A percentile compares a stretch with the other conserved stretches of the same genome.
Conservation (phyloP, 2,329 filamentous ascomycete genomes). For the Xylaria sp. region DNA sequence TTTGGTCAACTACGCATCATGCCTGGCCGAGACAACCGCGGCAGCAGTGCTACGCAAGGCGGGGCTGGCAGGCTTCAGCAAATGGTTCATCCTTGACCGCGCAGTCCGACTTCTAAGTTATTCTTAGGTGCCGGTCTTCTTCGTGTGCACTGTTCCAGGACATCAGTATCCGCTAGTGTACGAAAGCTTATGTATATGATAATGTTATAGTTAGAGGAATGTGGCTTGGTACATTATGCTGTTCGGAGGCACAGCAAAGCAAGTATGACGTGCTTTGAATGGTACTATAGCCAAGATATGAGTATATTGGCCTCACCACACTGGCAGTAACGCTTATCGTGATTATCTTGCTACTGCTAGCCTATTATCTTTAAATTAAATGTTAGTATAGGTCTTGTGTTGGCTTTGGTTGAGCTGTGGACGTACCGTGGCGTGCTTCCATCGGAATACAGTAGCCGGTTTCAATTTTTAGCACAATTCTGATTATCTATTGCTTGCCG, state of each 20-base stretch:
- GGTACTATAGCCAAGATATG: no score
- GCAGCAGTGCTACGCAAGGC: not conserved
- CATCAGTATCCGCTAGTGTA: not conserved
- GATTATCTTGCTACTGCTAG: not conserved
- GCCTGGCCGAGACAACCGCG: not conserved
- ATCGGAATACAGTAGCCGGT: no score
- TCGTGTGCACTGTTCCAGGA: not conserved
- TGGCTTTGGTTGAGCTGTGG: not conserved
- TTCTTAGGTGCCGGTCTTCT: not conserved
- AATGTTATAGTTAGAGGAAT: not conserved
- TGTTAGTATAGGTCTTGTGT: not conserved
- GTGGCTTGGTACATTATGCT: not conserved
- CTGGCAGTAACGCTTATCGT: not conserved
- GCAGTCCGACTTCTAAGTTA: not conserved
- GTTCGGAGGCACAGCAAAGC: conserved; percentile 9
- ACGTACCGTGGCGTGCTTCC: not conserved
- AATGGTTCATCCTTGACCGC: not conserved
- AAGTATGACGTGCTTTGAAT: not conserved
- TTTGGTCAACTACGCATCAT: not conserved
- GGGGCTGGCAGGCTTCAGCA: not conserved
- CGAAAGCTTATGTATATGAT: not conserved
- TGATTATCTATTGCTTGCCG: no score
- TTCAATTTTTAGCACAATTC: no score
- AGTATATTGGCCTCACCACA: not conserved
- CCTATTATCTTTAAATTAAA: not conserved